Base-by-base conservation (phyloP, 176 grass and related monocot species). In the Areca catechu region DNA sequence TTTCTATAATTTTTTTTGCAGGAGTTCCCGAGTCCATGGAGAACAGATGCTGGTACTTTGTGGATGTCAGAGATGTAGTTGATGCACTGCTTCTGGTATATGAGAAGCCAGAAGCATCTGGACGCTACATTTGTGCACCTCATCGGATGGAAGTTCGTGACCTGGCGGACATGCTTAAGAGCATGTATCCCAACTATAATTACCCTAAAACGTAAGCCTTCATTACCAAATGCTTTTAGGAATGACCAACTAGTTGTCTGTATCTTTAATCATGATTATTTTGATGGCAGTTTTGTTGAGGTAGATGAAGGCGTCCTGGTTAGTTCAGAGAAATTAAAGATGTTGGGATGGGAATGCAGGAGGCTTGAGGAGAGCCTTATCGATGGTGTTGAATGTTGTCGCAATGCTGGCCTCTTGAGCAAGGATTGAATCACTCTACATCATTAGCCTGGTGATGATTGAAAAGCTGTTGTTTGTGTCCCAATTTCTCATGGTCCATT, bases 311-410 rank as follows among this genome's bases (percentile, higher is more conserved):
- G 65, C 2, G 65, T 18, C 52, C 15, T n/a, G 2, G 9, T 65
- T 28, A 83, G 73, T 58, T 89, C 79, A 7, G 49, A 4, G 82
- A 83, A 72, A 78, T 29, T 95, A 57, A 65, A 73, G 67, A 54
- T 22, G n/a, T n/a, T n/a, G n/a, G n/a, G n/a, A n/a, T n/a, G n/a
- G n/a, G n/a, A n/a, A n/a, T n/a, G n/a, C n/a, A 89, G 76, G 76
- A 21, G 61, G 48, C 48, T 50, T 19, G 76, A 80, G 78, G 79
- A 81, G 53, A 85, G 61, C 0, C 69, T 89, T 19, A 72, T 53
- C 27, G 90, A 86, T 53, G 68, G 61, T 23, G 48, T 89, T 7
- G 64, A 59, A 48, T 74, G 57, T 29, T 87, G 75, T 68, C 55
- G 43, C 72, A 67, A 68, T 30, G 76, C 62, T 3, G 69, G 77